Conservation (phyloP, 257 asterid genomes). For the Rehmannia glutinosa region DNA sequence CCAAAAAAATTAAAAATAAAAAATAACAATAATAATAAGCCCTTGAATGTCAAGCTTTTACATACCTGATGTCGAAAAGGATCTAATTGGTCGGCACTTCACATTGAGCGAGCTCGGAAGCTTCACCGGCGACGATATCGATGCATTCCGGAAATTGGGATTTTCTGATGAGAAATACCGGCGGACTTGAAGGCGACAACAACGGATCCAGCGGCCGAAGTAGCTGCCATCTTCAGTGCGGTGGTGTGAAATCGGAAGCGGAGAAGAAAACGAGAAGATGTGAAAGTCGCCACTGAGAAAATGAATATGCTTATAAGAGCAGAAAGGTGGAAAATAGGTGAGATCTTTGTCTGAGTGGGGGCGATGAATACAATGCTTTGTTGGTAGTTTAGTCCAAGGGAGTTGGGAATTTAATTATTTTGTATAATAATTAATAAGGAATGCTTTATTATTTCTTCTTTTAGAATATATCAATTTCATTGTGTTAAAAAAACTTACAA, state of each 20-base stretch:
- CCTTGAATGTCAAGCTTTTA: background rate
- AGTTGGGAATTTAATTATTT: no score
- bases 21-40: background rate
- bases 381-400: no score
- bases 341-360: no score
- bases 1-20: background rate
- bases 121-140: slow-evolving; percentile 27
- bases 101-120: slow-evolving; percentile 23
- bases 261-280: slow-evolving; percentile 21
- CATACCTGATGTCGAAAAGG: slow-evolving; percentile 52
- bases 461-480: no score
- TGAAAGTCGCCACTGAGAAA: slow-evolving; percentile 28
- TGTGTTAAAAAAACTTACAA: no score
- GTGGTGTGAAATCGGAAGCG: background rate
- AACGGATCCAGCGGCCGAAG: slow-evolving; percentile 59
- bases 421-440: no score
- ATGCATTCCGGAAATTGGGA: slow-evolving; percentile 26
- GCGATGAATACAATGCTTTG: no score
- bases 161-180: slow-evolving; percentile 28
- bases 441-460: no score
- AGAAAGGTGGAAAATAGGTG: no score
- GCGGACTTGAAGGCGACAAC: slow-evolving; percentile 34
- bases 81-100: slow-evolving; percentile 48
- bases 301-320: no score
- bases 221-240: slow-evolving; percentile 27